A percentile compares a stretch with the other conserved stretches of the same genome.
Evolutionary conservation across 2,329 filamentous ascomycete genomes (phyloP).

Genomic region (Paramyrothecium sp.): DNA sequence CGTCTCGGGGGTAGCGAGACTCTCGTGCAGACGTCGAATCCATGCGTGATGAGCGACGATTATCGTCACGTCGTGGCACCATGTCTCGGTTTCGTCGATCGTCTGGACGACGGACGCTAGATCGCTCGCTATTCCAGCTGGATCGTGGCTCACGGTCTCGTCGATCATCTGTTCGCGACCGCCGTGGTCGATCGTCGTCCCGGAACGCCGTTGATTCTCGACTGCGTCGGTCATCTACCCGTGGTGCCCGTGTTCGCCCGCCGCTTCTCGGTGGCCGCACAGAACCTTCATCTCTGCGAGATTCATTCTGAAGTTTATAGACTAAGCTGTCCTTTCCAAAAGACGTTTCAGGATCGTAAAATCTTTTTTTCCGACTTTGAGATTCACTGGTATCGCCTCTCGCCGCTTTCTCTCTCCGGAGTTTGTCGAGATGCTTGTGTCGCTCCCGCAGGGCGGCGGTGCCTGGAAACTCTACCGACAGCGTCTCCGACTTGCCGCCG

Average conservation of each 20-base stretch:
- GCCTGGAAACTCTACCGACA: conserved; percentile 11
- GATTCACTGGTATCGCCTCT: conserved; percentile 28
- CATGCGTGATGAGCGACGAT: not conserved
- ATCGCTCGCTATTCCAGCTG: no score
- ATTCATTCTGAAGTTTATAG: conserved; percentile 49
- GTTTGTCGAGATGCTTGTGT: conserved; percentile 51
- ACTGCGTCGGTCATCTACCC: not conserved
- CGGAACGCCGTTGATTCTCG: no score
- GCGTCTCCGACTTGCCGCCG: no score
- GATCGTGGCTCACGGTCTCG: not conserved
- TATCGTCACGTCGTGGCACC: not conserved
- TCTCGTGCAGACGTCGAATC: conserved; percentile 1
- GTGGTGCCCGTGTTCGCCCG: not conserved
- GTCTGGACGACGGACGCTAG: no score
- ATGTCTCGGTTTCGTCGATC: not conserved
- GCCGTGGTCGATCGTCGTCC: no score
- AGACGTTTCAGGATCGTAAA: conserved; percentile 44
- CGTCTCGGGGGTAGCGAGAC: not conserved
- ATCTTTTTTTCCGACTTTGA: conserved; percentile 49
- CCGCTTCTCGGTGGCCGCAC: not conserved
- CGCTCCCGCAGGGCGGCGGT: conserved; percentile 27
- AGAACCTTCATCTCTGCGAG: not conserved
- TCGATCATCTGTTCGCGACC: not conserved
- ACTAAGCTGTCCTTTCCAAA: conserved; percentile 58
- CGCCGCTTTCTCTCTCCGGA: conserved; percentile 41